Percentiles rank a stretch among this genome's conserved stretches.
Evolutionary conservation across 2,329 filamentous ascomycete species (phyloP).

Genomic region (Blastomyces parvus): DNA sequence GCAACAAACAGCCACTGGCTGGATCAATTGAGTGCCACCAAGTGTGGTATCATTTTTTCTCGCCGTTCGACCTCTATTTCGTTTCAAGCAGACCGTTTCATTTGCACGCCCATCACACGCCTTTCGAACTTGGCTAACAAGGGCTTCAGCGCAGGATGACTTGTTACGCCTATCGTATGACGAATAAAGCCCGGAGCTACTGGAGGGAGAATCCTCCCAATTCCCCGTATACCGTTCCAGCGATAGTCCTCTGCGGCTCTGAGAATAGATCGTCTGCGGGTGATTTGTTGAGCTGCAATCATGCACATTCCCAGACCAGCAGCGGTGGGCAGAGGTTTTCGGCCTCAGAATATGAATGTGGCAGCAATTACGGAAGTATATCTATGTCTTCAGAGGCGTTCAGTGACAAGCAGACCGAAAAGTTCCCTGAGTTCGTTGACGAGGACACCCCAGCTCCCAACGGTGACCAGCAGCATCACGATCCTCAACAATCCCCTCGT

Average conservation of each 20-base stretch:
- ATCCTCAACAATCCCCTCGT: neutral
- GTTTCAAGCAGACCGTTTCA: neutral
- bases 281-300: neutral
- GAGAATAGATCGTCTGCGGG: neutral
- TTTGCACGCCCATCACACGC: neutral
- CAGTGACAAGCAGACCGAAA: neutral
- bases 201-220: conserved; percentile 6
- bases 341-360: neutral
- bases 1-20: neutral
- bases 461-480: neutral
- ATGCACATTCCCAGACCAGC: neutral
- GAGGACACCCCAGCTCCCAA: neutral
- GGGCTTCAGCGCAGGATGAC: neutral
- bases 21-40: neutral
- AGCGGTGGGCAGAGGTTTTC: neutral
- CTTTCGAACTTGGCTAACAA: neutral
- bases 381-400: neutral
- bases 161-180: neutral
- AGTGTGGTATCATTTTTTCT: neutral
- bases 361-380: neutral
- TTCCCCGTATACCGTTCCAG: conserved; percentile 7
- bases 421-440: conserved; percentile 3
- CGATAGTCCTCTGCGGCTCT: neutral
- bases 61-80: neutral
- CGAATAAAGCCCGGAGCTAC: neutral